Evolutionary conservation across 2,329 filamentous ascomycete species (phyloP).

Genomic region (Cladosporium austrohemisphaericum): DNA sequence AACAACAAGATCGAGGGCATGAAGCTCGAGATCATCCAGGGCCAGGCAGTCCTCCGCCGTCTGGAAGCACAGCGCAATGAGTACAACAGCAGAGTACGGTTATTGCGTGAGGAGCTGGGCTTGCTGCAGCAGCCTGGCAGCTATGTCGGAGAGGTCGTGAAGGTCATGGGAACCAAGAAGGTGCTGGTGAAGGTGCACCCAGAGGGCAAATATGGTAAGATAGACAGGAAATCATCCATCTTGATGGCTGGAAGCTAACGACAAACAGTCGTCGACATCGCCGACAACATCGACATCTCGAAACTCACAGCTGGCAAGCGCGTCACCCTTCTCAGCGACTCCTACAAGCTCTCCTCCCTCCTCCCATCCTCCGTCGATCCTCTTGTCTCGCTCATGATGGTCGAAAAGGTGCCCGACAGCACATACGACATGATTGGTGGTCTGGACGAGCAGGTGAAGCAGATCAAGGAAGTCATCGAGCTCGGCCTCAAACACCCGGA

Average conservation of each 20-base stretch:
- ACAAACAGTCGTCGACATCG: slow-evolving; percentile 80
- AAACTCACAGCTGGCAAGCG: slow-evolving; percentile 98
- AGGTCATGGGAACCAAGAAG: slow-evolving; percentile 99
- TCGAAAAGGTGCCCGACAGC: slow-evolving; percentile 98
- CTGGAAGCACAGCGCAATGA: slow-evolving; percentile 98
- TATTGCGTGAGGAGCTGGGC: slow-evolving; percentile 92
- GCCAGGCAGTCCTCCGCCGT: slow-evolving; percentile 88
- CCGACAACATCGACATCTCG: slow-evolving; percentile 86
- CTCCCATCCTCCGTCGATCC: slow-evolving; percentile 97
- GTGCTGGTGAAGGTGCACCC: slow-evolving; percentile 98
- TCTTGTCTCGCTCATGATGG: slow-evolving; percentile 99
- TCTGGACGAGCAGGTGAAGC: slow-evolving; percentile 98
- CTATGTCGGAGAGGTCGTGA: slow-evolving; percentile 99
- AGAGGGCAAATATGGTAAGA: slow-evolving; percentile 96
- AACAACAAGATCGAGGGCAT: slow-evolving; percentile 99
- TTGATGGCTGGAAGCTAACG: background rate
- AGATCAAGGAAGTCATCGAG: slow-evolving; percentile 99
- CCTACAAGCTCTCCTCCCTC: slow-evolving; percentile 98
- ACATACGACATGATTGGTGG: slow-evolving; percentile 99
- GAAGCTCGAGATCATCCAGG: slow-evolving; percentile 99
- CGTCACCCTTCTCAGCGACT: slow-evolving; percentile 92
- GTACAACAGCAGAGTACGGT: slow-evolving; percentile 95
- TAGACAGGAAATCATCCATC: background rate
- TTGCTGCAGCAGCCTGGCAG: slow-evolving; percentile 95
- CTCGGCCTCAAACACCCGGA: slow-evolving; percentile 97